phyloP scores from a whole-genome alignment of 2,329 filamentous ascomycete genomes.

The Diaporthe citriasiana region DNA sequence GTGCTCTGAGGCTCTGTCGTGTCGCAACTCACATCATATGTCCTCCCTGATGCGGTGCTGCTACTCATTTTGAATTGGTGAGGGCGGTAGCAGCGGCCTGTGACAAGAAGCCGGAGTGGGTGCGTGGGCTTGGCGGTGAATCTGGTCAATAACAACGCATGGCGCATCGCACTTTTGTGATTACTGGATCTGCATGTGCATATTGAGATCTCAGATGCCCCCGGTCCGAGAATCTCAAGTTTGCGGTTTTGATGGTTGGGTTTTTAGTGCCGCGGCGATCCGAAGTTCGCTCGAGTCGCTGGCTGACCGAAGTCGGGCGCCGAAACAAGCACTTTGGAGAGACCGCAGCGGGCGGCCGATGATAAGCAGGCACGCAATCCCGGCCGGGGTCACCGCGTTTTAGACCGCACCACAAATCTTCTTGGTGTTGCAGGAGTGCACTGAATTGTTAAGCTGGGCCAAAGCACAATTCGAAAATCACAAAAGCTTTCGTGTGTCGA shows the following conservation, averaged over 20 bases:
- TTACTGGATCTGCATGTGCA: neutral
- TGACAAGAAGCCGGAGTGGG: neutral
- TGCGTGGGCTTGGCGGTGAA: neutral
- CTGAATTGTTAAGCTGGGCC: too few species aligned
- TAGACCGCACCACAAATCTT: neutral
- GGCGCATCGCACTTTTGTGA: conserved; percentile 37
- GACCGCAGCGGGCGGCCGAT: conserved; percentile 13
- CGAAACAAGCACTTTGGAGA: neutral
- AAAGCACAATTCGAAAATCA: neutral
- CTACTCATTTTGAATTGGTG: conserved; percentile 39
- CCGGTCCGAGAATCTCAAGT: neutral
- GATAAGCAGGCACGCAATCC: conserved; percentile 2
- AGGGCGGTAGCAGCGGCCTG: neutral
- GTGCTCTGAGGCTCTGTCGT: neutral
- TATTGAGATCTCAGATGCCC: neutral
- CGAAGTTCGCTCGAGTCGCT: conserved; percentile 30
- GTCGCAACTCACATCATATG: conserved; percentile 39
- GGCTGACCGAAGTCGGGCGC: conserved; percentile 40
- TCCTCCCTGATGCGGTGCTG: conserved; percentile 25
- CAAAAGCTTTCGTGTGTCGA: too few species aligned
- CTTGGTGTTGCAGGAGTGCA: neutral
- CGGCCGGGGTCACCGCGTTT: too few species aligned
- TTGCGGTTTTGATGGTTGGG: conserved; percentile 4
- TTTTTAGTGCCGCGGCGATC: conserved; percentile 31
- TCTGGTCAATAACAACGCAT: conserved; percentile 31